These are phyloP conservation scores for Xylariomycetidae sp. DNA, from an alignment of 2,329 filamentous ascomycete species.

Conservation along the genomic window DNA sequence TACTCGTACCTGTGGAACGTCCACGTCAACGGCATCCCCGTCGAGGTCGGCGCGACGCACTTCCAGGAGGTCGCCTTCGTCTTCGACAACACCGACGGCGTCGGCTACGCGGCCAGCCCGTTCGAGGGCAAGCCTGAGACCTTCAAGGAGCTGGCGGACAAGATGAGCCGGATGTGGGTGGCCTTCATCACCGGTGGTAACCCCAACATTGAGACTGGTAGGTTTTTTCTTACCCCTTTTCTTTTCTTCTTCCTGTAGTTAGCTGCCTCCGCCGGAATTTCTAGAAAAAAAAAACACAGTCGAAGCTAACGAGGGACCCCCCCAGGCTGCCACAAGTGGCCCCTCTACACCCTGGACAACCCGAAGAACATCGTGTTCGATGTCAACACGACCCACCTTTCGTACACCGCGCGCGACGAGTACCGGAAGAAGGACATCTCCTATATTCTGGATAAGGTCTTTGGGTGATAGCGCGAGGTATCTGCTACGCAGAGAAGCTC, in stretches of 20 bases:
- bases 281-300: neutral
- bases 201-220: constrained; percentile 30
- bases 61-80: constrained; percentile 50
- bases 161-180: constrained; percentile 49
- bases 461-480: neutral
- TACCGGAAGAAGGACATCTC: constrained; percentile 38
- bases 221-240: neutral
- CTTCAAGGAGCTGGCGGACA: constrained; percentile 36
- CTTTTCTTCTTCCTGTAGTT: no score
- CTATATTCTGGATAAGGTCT: constrained; percentile 26
- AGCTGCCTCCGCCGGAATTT: no score
- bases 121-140: constrained; percentile 36
- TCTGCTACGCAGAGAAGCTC: no score
- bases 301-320: constrained; percentile 5
- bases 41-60: constrained; percentile 27
- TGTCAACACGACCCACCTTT: constrained; percentile 35
- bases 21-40: constrained; percentile 23
- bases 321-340: constrained; percentile 31
- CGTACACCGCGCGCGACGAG: constrained; percentile 39
- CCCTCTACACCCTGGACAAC: constrained; percentile 33
- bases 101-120: constrained; percentile 37
- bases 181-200: constrained; percentile 42
- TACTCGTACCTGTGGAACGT: constrained; percentile 52
- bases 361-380: constrained; percentile 47
- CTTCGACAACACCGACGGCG: constrained; percentile 45